These are phyloP conservation scores for Fusarium oligoseptatum DNA, from an alignment of 2,329 filamentous ascomycete species.

Conservation along the genomic window DNA sequence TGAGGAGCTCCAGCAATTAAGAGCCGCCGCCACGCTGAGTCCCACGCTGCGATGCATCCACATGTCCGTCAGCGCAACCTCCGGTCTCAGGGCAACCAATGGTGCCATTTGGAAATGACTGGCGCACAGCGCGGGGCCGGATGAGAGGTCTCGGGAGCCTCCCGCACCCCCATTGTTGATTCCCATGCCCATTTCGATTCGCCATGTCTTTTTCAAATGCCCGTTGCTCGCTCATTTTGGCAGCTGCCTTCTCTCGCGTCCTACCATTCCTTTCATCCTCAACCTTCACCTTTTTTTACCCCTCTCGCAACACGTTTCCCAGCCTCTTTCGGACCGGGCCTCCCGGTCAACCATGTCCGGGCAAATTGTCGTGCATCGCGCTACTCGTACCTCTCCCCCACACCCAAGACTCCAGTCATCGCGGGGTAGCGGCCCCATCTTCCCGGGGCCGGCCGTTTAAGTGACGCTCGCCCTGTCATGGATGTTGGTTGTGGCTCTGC, in stretches of 20 bases:
- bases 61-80: slow-evolving; percentile 20
- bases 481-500: slow-evolving; percentile 20
- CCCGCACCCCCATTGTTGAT: slow-evolving; percentile 36
- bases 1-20: slow-evolving; percentile 16
- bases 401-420: slow-evolving; percentile 37
- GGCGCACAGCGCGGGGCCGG: slow-evolving; percentile 37
- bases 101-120: slow-evolving; percentile 26
- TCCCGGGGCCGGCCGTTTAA: slow-evolving; percentile 38
- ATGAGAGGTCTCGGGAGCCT: slow-evolving; percentile 41
- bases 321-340: slow-evolving; percentile 10
- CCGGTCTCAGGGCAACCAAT: slow-evolving; percentile 29
- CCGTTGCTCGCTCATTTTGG: neutral
- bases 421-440: slow-evolving; percentile 44
- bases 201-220: neutral
- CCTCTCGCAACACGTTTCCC: slow-evolving; percentile 13
- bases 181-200: slow-evolving; percentile 25
- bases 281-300: slow-evolving; percentile 6
- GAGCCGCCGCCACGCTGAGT: slow-evolving; percentile 21
- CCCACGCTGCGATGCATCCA: slow-evolving; percentile 26
- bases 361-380: slow-evolving; percentile 13
- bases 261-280: slow-evolving; percentile 6
- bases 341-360: slow-evolving; percentile 28
- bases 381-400: slow-evolving; percentile 37
- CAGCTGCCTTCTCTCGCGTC: neutral
- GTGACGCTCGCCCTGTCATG: slow-evolving; percentile 36